Evolutionary conservation across 164 flowering plant genomes (phyloP), one percentile per base, ranked within the genome.

Genomic region (Houttuynia cordata): DNA sequence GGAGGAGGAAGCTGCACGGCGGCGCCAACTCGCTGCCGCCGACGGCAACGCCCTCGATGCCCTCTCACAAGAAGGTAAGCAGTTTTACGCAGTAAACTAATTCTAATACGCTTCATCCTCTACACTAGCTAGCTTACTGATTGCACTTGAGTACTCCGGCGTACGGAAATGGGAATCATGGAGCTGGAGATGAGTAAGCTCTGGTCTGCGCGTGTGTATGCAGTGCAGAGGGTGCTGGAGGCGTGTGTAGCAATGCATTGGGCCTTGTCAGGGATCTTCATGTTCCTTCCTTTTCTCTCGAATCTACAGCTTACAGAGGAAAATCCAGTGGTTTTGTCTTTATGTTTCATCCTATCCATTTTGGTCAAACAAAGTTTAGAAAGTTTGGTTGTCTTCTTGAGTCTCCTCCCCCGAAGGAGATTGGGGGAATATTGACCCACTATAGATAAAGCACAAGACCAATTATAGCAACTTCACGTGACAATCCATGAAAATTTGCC

Each of bases 61-160:
- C 0, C 83, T 94, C 57, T 91, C 99, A 1, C 99, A 94, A 58
- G 96, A 88, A 93, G 97, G 99, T 88, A 17, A 34, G 59, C 34
- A 23, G 34, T 50, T n/a, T n/a, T n/a, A 30, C 2, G 37, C 6
- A 30, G 37, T 30, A 2, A 30, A 30, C 37, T 30, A 30, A 30
- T 30, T 2, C 4, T 30, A 30, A 30, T 30, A 30, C 2, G 6
- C 37, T 2, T 6, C 37, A 6, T 30, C 37, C n/a, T 30, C 37
- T 30, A 30, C 6, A 6, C 37, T 30, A n/a, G n/a, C n/a, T n/a
- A 30, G 37, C 37, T 30, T 30, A 30, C 37, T 30, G 37, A 6
- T 2, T 30, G 37, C 37, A 30, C 6, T 30, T 30, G n/a, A n/a
- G n/a, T 6, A 2, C 37, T 30, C 37, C 37, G 37, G 6, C 37